Evolutionary conservation across 1,284 basidiomycete species (phyloP), one percentile per base, ranked within the genome.

Genomic region (Ceratobasidium sp.): DNA sequence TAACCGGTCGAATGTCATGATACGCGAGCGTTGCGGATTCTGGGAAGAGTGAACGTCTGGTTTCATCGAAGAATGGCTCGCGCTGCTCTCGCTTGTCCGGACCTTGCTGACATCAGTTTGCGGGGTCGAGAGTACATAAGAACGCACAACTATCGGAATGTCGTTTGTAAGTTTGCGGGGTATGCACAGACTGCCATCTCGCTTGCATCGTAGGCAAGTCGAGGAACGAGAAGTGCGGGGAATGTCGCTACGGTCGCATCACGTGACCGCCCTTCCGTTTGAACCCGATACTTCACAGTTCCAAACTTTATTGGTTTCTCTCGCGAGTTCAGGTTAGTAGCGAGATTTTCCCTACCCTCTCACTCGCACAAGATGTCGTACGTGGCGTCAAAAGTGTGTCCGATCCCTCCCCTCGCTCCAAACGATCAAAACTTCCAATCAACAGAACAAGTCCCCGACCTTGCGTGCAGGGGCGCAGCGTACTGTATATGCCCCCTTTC

Each of bases 41-140:
- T 65, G 43, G 43, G 43, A 29, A 65, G 25, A 29, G 25, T 29
- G 25, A 29, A 29, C 25, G 46, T 25, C 64, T 17, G 8, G 64
- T 46, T 49, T 65, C 44, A 49, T 11, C 32, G 32, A 29, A 46
- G 49, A 49, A 65, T 65, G 64, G 64, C 37, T 40, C 37, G 5
- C 9, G 37, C 9, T 40, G 5, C 43, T 65, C 64, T 65, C 64
- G 64, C 64, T 65, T 65, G 64, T 29, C 34, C 65, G 65, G 65
- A 67, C 49, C 65, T 67, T 67, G 32, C 19, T 67, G 46, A 46
- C 29, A 11, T 51, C 37, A 17, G 40, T 46, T 43, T 67, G 65
- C 32, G 65, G 65, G 59, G 59, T 62, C 34, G 22, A 17, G n/a
- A 7, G 22, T 62, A 62, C 37, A 62, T 62, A 62, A 43, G 34